Base-by-base conservation (phyloP, 2,329 filamentous ascomycete species). In the Corynespora cassiicola region DNA sequence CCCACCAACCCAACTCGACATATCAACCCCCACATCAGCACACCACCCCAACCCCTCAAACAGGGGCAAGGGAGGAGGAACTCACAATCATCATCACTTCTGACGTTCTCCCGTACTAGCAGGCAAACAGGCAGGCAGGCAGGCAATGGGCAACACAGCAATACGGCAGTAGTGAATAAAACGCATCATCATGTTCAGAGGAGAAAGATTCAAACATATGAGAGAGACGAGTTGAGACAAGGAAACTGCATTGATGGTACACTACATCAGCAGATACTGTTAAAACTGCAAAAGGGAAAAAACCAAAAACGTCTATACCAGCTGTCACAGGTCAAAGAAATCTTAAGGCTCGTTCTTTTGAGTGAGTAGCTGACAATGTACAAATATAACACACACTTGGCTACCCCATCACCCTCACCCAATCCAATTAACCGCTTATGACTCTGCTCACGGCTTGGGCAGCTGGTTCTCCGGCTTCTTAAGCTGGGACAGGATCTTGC, bases 311-410 rank as follows among this genome's bases (percentile, higher is more conserved):
- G 42, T 61, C 50, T 56, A 53, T 47, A 52, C 45, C 47, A 44
- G n/a, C 38, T 39, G n/a, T 53, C 45, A 54, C 36, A 54, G 42
- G 47, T 42, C 53, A 58, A 61, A 44, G 32, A 54, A 59, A 54
- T 58, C 52, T 61, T 50, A 47, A 39, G 25, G 47, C 42, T 52
- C 34, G 40, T 51, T 53, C 42, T 65, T 65, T 58, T 63, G 56
- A 57, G 47, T 45, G 56, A 60, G 50, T 59, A 64, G 52, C 47
- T 63, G 60, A 54, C 62, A 67, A 54, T 67, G 61, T 66, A 65
- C 62, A 66, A 60, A 62, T 67, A 67, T 60, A 66, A 63, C 53
- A 65, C 59, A 60, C 58, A 55, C 58, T 54, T 47, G 50, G 28
- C 45, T 37, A 33, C 26, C 35, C 29, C 25, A 11, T 26, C 22